Evolutionary conservation across 2,329 filamentous ascomycete genomes (phyloP).

Genomic region (Fusarium poae): DNA sequence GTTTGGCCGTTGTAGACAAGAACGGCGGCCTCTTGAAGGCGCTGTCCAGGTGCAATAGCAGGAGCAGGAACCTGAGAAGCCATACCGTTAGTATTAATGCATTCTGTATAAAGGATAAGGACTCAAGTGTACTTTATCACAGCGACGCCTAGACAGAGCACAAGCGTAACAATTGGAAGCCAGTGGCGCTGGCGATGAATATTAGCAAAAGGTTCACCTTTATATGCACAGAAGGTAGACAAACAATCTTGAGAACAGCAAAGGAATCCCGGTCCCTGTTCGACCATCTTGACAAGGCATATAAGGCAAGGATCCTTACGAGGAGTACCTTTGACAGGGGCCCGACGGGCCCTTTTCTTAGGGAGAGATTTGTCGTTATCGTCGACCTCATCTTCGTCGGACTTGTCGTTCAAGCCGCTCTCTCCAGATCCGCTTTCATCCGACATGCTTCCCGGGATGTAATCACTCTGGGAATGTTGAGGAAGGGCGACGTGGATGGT

Average conservation of each 20-base stretch:
- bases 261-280: fast-evolving
- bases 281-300: neutral
- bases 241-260: neutral
- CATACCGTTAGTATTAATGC: neutral
- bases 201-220: neutral
- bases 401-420: neutral
- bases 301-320: neutral
- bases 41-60: neutral
- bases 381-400: neutral
- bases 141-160: fast-evolving
- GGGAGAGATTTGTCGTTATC: neutral
- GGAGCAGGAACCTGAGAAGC: neutral
- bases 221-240: neutral
- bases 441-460: neutral
- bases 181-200: neutral
- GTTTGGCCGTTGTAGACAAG: neutral
- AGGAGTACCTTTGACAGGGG: neutral
- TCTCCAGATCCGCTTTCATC: neutral
- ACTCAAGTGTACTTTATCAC: neutral
- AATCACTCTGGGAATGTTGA: neutral
- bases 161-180: neutral
- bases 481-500: neutral
- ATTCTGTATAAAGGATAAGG: neutral
- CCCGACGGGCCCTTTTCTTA: neutral
- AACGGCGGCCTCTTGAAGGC: neutral